Conservation (phyloP, 495 filamentous ascomycete species). For the Penicillium subrubescens region DNA sequence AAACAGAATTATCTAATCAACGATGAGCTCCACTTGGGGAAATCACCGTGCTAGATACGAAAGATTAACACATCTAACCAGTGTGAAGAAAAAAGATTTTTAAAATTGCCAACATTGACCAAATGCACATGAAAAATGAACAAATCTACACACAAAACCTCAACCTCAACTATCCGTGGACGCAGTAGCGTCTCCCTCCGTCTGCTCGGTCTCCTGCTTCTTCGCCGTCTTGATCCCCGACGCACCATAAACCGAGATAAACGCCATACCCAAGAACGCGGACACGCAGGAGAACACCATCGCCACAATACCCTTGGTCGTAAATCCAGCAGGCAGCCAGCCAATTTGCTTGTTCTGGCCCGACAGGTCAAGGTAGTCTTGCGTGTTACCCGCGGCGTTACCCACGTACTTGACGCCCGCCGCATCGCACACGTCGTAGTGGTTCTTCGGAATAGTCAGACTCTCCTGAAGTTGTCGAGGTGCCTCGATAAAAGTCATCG, state of each 20-base stretch:
- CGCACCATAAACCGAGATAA: conserved; percentile 68
- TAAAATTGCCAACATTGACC: not conserved
- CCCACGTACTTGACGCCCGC: conserved; percentile 49
- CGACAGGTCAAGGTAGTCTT: conserved; percentile 62
- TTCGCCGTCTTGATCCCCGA: conserved; percentile 19
- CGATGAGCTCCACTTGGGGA: too few species aligned
- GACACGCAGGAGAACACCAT: conserved; percentile 69
- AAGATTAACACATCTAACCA: too few species aligned
- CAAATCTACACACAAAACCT: not conserved
- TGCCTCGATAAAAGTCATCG: conserved; percentile 52
- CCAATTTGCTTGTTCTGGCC: conserved; percentile 60
- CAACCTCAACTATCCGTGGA: conserved; percentile 6
- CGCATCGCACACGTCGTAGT: conserved; percentile 62
- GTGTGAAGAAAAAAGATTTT: too few species aligned
- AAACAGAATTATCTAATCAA: too few species aligned
- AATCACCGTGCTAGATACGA: too few species aligned
- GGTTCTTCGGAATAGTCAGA: conserved; percentile 62
- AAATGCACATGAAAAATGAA: conserved; percentile 3
- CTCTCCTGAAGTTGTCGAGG: conserved; percentile 63
- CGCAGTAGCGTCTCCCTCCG: not conserved
- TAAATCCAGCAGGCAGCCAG: conserved; percentile 71
- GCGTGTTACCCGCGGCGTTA: conserved; percentile 75
- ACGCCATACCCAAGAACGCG: conserved; percentile 71
- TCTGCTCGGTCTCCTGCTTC: conserved; percentile 3
- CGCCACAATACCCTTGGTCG: conserved; percentile 68